Conservation (phyloP, 177 flowering plant species). For the Vitis hybrid region DNA sequence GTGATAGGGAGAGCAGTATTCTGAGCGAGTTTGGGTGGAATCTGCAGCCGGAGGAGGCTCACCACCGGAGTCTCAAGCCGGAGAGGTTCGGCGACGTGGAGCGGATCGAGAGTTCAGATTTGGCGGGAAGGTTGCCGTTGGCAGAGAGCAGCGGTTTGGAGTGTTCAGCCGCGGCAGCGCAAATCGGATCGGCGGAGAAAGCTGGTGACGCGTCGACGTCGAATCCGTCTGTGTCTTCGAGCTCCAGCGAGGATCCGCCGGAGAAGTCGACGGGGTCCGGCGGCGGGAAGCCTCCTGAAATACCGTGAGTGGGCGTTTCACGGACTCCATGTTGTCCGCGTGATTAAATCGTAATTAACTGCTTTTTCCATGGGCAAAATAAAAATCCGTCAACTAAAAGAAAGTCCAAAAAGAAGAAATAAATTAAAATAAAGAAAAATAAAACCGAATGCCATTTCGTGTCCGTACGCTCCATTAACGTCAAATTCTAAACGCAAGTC, state of each 20-base stretch:
- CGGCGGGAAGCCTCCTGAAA: slow-evolving; percentile 46
- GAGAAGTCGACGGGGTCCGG: slow-evolving; percentile 56
- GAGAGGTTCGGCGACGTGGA: slow-evolving; percentile 10
- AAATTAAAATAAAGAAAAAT: not conserved
- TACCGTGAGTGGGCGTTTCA: slow-evolving; percentile 52
- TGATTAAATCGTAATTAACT: slow-evolving; percentile 20
- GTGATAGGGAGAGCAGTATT: slow-evolving; percentile 33
- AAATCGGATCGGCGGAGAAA: slow-evolving; percentile 14
- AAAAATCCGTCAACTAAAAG: too few species aligned
- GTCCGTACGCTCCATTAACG: slow-evolving; percentile 3
- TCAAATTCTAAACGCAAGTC: not conserved
- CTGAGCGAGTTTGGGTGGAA: slow-evolving; percentile 62
- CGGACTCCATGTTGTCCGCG: slow-evolving; percentile 8
- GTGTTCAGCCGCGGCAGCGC: slow-evolving; percentile 8
- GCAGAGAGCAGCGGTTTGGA: not conserved
- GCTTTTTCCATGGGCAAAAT: slow-evolving; percentile 7
- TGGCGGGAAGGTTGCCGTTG: slow-evolving; percentile 15
- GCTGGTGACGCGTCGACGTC: slow-evolving; percentile 25
- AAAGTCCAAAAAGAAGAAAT: not conserved
- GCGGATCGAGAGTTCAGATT: slow-evolving; percentile 20
- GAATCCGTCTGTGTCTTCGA: slow-evolving; percentile 58
- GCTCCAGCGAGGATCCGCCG: slow-evolving; percentile 71
- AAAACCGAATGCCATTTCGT: slow-evolving; percentile 1
- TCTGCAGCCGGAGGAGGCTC: slow-evolving; percentile 14
- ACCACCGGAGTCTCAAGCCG: not conserved